Conservation (phyloP, 202 grass and related monocot species). For the Setaria italica region DNA sequence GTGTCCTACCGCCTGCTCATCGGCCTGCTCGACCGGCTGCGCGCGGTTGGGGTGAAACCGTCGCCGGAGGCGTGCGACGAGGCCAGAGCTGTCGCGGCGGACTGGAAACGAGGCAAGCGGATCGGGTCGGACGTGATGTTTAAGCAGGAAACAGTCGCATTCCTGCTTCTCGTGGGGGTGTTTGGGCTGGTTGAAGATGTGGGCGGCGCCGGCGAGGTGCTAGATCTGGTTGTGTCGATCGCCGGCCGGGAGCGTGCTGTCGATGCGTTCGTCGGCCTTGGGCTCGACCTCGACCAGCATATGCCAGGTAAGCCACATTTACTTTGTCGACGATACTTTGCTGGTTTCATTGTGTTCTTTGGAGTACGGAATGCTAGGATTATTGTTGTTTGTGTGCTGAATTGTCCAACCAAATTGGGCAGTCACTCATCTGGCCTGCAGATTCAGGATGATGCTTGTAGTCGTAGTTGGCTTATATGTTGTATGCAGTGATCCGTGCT, state of each 20-base stretch:
- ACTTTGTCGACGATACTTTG: neutral
- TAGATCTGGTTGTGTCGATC: constrained; percentile 42
- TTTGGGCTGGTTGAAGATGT: constrained; percentile 58
- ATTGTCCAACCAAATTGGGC: neutral
- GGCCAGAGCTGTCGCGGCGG: constrained; percentile 46
- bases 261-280: constrained; percentile 49
- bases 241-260: constrained; percentile 46
- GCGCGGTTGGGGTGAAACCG: constrained; percentile 47
- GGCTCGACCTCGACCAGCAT: constrained; percentile 45
- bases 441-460: neutral
- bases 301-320: constrained; percentile 40
- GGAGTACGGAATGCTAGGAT: neutral
- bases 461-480: neutral
- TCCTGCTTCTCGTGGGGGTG: constrained; percentile 52
- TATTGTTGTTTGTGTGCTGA: constrained; percentile 12
- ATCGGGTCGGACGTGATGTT: constrained; percentile 42
- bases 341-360: neutral
- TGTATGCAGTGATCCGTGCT: neutral
- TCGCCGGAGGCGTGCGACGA: constrained; percentile 47
- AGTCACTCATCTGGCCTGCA: neutral
- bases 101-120: constrained; percentile 48
- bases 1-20: constrained; percentile 48
- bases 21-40: constrained; percentile 48
- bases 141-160: constrained; percentile 53
- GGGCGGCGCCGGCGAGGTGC: constrained; percentile 40